A percentile compares a stretch with the other conserved stretches of the same genome.
Conservation (phyloP, 495 filamentous ascomycete genomes). For the Penicillium arizonense region DNA sequence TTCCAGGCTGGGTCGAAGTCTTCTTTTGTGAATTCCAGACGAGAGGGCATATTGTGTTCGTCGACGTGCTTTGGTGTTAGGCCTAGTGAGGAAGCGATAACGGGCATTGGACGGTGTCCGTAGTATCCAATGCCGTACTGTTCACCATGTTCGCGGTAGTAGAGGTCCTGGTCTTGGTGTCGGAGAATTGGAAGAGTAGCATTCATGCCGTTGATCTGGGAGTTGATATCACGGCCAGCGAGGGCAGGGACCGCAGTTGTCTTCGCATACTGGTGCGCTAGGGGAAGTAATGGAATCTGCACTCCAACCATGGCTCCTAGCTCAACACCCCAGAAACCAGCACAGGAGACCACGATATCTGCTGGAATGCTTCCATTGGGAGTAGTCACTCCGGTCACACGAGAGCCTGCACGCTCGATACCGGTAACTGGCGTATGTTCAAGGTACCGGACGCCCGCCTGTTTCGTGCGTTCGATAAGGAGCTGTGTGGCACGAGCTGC, state of each 20-base stretch:
- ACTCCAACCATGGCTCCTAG: slow-evolving; percentile 51
- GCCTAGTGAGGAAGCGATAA: slow-evolving; percentile 41
- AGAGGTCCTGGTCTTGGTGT: slow-evolving; percentile 53
- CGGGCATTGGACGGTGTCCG: slow-evolving; percentile 51
- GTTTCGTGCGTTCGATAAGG: slow-evolving; percentile 45
- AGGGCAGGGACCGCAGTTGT: slow-evolving; percentile 39
- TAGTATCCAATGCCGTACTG: slow-evolving; percentile 55
- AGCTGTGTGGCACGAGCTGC: slow-evolving; percentile 49
- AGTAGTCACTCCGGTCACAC: slow-evolving; percentile 46
- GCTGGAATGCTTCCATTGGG: slow-evolving; percentile 38
- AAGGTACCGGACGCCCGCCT: slow-evolving; percentile 48
- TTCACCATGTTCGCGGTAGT: slow-evolving; percentile 52
- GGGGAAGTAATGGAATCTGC: slow-evolving; percentile 46
- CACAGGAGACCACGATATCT: slow-evolving; percentile 50
- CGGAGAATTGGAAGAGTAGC: slow-evolving; percentile 47
- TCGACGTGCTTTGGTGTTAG: slow-evolving; percentile 42
- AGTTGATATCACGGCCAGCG: slow-evolving; percentile 28
- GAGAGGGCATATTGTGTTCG: slow-evolving; percentile 52
- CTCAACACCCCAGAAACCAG: slow-evolving; percentile 55
- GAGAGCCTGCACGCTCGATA: slow-evolving; percentile 30
- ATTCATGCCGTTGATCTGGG: slow-evolving; percentile 33
- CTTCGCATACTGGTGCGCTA: slow-evolving; percentile 53
- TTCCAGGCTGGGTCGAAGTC: slow-evolving; percentile 52
- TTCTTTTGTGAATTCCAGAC: slow-evolving; percentile 44
- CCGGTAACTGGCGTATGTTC: slow-evolving; percentile 44